These are phyloP conservation scores for Coemansia sp. DNA, from an alignment of 192 early-diverging fungal genomes.

Conservation along the genomic window DNA sequence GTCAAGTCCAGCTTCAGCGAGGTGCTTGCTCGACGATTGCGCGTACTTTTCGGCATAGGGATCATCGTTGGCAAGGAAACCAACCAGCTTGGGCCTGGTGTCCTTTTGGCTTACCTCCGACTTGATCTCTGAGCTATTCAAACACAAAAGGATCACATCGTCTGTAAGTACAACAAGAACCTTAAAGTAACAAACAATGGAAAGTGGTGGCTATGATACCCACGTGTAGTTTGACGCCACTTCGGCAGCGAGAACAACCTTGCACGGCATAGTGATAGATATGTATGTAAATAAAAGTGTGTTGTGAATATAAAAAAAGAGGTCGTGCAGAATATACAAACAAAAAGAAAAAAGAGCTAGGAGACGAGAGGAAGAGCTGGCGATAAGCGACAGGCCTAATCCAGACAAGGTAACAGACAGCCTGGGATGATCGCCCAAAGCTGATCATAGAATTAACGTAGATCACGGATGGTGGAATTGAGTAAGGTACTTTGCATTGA, in stretches of 20 bases:
- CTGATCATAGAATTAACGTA: neutral
- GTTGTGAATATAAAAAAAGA: neutral
- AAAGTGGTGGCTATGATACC: slow-evolving; percentile 15
- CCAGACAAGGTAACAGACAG: neutral
- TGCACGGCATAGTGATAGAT: slow-evolving; percentile 52
- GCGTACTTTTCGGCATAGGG: slow-evolving; percentile 92
- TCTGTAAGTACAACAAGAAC: neutral
- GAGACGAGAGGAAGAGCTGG: neutral
- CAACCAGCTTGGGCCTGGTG: slow-evolving; percentile 78
- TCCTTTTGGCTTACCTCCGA: slow-evolving; percentile 65
- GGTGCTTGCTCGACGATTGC: slow-evolving; percentile 93
- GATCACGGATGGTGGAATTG: too few relatives aligned
- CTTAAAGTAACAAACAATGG: neutral
- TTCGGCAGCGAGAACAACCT: slow-evolving; percentile 58
- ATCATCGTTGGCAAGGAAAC: slow-evolving; percentile 96
- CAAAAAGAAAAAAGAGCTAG: slow-evolving; percentile 3
- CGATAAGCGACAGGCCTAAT: slow-evolving; percentile 3
- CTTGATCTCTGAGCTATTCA: slow-evolving; percentile 42
- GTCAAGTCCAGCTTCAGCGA: slow-evolving; percentile 83
- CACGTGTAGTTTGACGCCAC: slow-evolving; percentile 58
- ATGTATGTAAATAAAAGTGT: neutral
- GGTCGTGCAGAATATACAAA: slow-evolving; percentile 18
- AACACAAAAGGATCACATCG: neutral
- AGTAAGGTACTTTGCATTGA: neutral
- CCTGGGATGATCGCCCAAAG: slow-evolving; percentile 1